Evolutionary conservation across 1,139 yeast genomes (phyloP), one percentile per base, ranked within the genome.

Genomic region (Blastobotrys persicus): DNA sequence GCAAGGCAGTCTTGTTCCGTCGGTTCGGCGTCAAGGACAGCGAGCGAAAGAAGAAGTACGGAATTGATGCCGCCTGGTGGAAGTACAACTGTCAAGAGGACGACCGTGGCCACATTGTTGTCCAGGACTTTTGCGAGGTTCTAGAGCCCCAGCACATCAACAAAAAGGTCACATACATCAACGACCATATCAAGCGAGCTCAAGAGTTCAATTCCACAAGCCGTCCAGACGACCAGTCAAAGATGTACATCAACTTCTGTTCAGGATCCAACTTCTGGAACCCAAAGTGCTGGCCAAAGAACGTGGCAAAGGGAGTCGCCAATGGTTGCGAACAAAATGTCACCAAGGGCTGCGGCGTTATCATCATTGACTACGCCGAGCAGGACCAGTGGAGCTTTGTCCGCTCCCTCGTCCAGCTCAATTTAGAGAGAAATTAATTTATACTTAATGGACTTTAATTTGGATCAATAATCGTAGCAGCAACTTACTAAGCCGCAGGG

Each of bases 121-220:
- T 85, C 16, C 95, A 86, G 69, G 94, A 86, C 67, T 85, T 74
- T 71, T 82, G 86, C 67, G 91, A 84, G 65, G 74, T 86, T 54
- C 73, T 75, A 54, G 66, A 68, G 43, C 73, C 70, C 13, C 74
- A 70, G 11, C 88, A 81, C 56, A 75, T 85, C 52, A 65, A 72
- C n/a, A 76, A 74, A 59, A 86, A 86, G 65, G 74, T 79, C 18
- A 69, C 68, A 12, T 81, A 78, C 59, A 80, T 85, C 56, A 79
- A 78, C 61, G 73, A 78, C 37, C 76, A 83, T 62, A 71, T 83
- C 46, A 66, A 75, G 46, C 74, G 74, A 51, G 86, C 94, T 2
- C 66, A 63, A 37, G 72, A 76, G 31, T 78, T 79, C 68, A 78
- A 78, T 62, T 47, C 63, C n/a, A 68, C 76, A 33, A 62, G 69